These are phyloP conservation scores for Xylaria sp. DNA, from an alignment of 2,329 filamentous ascomycete genomes.

Conservation along the genomic window DNA sequence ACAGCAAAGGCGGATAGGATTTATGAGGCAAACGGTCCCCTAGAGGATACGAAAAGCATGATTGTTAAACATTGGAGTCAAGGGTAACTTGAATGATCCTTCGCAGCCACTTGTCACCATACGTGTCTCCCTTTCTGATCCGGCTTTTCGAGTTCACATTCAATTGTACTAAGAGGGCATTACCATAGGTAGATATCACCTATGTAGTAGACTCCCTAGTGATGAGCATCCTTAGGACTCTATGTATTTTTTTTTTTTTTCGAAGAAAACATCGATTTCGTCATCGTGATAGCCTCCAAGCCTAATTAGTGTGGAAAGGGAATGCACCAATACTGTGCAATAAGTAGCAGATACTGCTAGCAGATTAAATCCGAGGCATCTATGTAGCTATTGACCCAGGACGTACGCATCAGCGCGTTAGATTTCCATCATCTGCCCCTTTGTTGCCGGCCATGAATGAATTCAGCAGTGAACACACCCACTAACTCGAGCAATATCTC, in stretches of 20 bases:
- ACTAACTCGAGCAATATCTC: no score
- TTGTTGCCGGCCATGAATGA: no score
- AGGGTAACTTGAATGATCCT: neutral
- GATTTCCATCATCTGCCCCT: no score
- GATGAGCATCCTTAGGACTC: constrained; percentile 3
- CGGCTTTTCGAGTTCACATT: neutral
- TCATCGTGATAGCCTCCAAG: neutral
- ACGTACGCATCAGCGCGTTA: no score
- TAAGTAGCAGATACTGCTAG: neutral
- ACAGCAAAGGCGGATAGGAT: constrained; percentile 20
- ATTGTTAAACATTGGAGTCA: constrained; percentile 15
- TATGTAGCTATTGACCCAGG: no score
- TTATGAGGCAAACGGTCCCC: constrained; percentile 14
- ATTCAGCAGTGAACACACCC: no score
- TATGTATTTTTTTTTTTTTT: neutral
- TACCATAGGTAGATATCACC: constrained; percentile 8
- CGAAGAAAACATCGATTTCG: neutral
- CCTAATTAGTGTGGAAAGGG: neutral
- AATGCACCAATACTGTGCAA: neutral
- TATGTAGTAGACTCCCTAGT: neutral
- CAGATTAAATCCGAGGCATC: neutral
- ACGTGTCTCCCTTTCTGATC: neutral
- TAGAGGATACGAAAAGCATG: constrained; percentile 24
- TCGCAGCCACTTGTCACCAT: neutral
- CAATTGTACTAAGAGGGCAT: constrained; percentile 5